Evolutionary conservation across 805 yeast genomes (phyloP).

Genomic region (Sungouiella blattae): DNA sequence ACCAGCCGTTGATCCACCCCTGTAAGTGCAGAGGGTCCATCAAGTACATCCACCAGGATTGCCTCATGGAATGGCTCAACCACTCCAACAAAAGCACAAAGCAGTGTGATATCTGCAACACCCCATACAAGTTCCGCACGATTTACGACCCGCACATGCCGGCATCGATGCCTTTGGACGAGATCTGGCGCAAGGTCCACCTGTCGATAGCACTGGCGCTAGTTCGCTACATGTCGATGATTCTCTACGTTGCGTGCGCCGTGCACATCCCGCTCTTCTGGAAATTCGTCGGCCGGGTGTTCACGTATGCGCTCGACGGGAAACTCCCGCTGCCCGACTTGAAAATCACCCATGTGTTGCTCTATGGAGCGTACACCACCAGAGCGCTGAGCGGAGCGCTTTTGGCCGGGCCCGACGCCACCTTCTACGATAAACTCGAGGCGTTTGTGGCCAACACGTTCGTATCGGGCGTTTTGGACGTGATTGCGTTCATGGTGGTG

Average conservation of each 20-base stretch:
- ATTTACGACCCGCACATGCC: conserved; percentile 68
- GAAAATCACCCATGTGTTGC: conserved; percentile 27
- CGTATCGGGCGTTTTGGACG: conserved; percentile 35
- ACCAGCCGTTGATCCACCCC: conserved; percentile 83
- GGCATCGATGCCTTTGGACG: conserved; percentile 48
- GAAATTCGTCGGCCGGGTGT: conserved; percentile 50
- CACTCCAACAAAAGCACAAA: conserved; percentile 57
- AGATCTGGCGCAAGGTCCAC: conserved; percentile 42
- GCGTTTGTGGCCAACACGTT: conserved; percentile 31
- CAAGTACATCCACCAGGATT: conserved; percentile 88
- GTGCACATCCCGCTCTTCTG: conserved; percentile 58
- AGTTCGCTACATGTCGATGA: conserved; percentile 19
- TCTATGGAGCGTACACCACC: conserved; percentile 34
- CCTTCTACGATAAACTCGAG: conserved; percentile 16
- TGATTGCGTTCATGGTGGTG: conserved; percentile 38
- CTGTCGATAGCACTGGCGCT: conserved; percentile 12
- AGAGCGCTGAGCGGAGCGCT: conserved; percentile 6
- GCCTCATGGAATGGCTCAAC: conserved; percentile 82
- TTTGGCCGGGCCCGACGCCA: conserved; percentile 6
- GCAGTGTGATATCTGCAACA: conserved; percentile 85
- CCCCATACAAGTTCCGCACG: conserved; percentile 65
- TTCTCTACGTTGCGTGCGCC: conserved; percentile 39
- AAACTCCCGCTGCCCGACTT: conserved; percentile 38
- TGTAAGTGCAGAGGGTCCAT: conserved; percentile 94
- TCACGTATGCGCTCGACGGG: conserved; percentile 56